Conservation (phyloP, 345 rosid genomes). For the Brassica napus region Da-Ae NC_063434.1:28828001-28828500, state of each 20-base stretch:
- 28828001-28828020: constrained; percentile 30
- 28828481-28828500: constrained; percentile 14
- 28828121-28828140: constrained; percentile 37
- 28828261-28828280: constrained; percentile 5
- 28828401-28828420: not conserved
- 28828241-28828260: not conserved
- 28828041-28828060: constrained; percentile 55
- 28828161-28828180: constrained; percentile 54
- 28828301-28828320: constrained; percentile 24
- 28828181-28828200: constrained; percentile 48
- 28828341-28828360: not conserved
- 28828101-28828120: constrained; percentile 25
- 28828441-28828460: not conserved
- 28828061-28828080: constrained; percentile 19
- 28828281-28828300: constrained; percentile 14
- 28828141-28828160: constrained; percentile 44
- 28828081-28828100: not conserved
- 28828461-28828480: constrained; percentile 20
- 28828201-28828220: not conserved
- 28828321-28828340: not conserved
- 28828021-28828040: constrained; percentile 49
- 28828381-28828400: constrained; percentile 37
- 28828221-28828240: not conserved
- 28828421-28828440: not conserved
- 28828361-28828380: constrained; percentile 30